Conservation (phyloP, 2,329 filamentous ascomycete genomes). For the Epichloe baconii region DNA sequence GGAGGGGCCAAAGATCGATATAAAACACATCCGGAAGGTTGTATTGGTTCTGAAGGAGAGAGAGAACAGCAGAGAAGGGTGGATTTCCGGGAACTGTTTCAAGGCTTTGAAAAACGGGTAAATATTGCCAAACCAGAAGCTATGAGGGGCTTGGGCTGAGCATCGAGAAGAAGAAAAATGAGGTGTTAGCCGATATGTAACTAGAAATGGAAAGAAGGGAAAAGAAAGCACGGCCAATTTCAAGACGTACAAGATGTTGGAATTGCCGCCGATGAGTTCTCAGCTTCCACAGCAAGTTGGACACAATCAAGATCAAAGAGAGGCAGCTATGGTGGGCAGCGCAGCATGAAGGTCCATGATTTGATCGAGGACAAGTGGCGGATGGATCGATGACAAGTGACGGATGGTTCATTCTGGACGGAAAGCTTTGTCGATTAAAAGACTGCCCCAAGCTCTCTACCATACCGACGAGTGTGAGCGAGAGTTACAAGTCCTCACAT, state of each 20-base stretch:
- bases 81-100: not conserved
- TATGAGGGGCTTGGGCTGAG: constrained; percentile 2
- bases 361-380: not conserved
- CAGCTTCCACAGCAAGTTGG: not conserved
- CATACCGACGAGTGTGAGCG: too few relatives aligned
- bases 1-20: constrained; percentile 1
- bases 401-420: not conserved
- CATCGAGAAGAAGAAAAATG: not conserved
- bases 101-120: not conserved
- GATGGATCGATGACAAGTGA: not conserved
- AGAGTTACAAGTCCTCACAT: too few relatives aligned
- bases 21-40: constrained; percentile 1
- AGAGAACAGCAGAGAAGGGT: not conserved
- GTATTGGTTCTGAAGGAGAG: not conserved
- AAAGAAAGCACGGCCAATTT: not conserved
- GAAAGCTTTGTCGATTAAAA: not conserved
- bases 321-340: not conserved
- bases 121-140: not conserved
- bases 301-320: not conserved
- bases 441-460: too few relatives aligned
- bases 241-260: not conserved
- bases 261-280: not conserved
- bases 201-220: not conserved
- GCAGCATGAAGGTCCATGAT: not conserved
- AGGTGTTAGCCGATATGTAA: not conserved